Conservation (phyloP, 2,329 filamentous ascomycete species). For the Monilinia fructicola region DNA sequence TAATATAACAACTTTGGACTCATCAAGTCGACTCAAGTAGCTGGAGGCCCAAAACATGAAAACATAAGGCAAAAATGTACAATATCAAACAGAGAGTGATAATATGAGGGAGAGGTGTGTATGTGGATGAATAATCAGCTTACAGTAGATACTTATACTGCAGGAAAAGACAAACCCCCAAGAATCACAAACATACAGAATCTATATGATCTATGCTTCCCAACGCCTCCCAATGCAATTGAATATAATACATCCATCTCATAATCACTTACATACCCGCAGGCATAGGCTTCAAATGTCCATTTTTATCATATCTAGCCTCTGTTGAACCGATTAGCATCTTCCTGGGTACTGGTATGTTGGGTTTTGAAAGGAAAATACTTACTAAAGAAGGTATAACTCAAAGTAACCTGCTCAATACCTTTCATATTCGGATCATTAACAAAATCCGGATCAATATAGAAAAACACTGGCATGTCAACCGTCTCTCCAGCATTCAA, state of each 20-base stretch:
- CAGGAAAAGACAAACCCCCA: neutral
- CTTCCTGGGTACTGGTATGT: neutral
- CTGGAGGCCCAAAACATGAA: too few relatives aligned
- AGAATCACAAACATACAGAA: neutral
- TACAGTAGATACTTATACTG: constrained; percentile 3
- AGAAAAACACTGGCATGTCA: constrained; percentile 99
- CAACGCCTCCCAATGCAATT: constrained; percentile 30
- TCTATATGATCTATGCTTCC: constrained; percentile 2
- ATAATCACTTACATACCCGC: constrained; percentile 28
- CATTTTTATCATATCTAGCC: constrained; percentile 81
- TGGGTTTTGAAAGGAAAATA: constrained; percentile 31
- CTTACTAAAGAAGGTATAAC: constrained; percentile 98
- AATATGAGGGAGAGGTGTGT: too few relatives aligned
- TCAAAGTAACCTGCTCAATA: constrained; percentile 92
- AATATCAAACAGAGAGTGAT: too few relatives aligned
- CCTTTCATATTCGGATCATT: constrained; percentile 91
- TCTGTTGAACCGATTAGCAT: constrained; percentile 50
- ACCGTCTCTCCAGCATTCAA: constrained; percentile 94
- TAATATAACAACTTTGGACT: too few relatives aligned
- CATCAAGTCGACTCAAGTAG: too few relatives aligned
- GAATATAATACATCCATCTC: constrained; percentile 15
- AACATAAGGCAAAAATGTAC: too few relatives aligned
- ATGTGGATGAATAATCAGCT: neutral
- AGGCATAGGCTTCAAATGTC: constrained; percentile 52
- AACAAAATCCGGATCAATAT: constrained; percentile 92